A percentile compares a stretch with the other conserved stretches of the same genome.
Conservation (phyloP, 768 basidiomycete genomes). For the Lactifluus rugatus region DNA sequence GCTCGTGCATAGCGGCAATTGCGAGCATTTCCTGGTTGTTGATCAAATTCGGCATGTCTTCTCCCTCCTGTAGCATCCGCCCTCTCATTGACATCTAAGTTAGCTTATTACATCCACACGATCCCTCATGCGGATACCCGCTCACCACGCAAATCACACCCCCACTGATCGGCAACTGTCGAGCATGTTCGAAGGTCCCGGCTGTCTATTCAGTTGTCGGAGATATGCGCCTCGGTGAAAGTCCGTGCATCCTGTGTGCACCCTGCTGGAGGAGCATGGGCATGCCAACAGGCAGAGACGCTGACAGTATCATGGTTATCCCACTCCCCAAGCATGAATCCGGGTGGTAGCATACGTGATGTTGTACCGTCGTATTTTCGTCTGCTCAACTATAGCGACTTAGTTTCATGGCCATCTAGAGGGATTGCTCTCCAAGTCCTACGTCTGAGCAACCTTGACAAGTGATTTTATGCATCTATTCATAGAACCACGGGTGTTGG, state of each 20-base stretch:
- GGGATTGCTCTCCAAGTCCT: no score
- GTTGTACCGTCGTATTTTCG: neutral
- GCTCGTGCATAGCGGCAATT: conserved; percentile 71
- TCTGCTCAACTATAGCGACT: neutral
- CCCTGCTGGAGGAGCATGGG: conserved; percentile 72
- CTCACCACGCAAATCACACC: conserved; percentile 59
- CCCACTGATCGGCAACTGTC: conserved; percentile 50
- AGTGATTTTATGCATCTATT: neutral
- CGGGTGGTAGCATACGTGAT: conserved; percentile 26
- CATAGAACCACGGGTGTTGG: neutral
- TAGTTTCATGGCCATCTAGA: no score
- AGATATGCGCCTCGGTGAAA: conserved; percentile 68
- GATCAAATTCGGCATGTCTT: conserved; percentile 56
- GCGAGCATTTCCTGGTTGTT: conserved; percentile 69
- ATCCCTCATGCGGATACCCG: conserved; percentile 54
- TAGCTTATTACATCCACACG: conserved; percentile 52
- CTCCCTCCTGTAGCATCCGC: neutral
- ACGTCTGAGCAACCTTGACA: no score
- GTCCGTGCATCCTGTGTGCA: conserved; percentile 62
- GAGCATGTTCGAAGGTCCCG: conserved; percentile 60
- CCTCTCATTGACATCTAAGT: neutral
- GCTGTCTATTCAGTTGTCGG: conserved; percentile 58
- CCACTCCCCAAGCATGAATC: conserved; percentile 40
- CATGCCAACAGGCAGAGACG: conserved; percentile 32
- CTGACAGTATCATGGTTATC: conserved; percentile 37